Evolutionary conservation across 1,284 basidiomycete genomes (phyloP), one percentile per base, ranked within the genome.

Genomic region (Pseudomicrostroma phylloplanum): DNA sequence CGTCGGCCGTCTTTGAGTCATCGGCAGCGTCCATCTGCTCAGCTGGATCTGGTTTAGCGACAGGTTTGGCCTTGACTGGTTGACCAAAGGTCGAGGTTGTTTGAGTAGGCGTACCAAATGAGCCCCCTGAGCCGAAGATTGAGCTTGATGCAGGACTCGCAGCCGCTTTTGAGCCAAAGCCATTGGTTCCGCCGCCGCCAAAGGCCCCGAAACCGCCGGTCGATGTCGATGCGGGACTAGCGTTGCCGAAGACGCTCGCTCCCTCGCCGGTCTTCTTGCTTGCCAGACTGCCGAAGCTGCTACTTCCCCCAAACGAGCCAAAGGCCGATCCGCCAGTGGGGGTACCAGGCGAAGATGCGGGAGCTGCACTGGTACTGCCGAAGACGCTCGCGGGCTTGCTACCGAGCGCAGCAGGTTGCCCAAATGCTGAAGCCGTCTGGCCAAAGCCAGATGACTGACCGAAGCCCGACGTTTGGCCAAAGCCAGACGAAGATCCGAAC

Each of bases 401-500:
- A 49, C 58, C 74, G 36, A 57, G 46, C 15, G 66, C 23, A 6
- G 51, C 56, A 25, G 59, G 49, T 41, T 43, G 66, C 21, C 48
- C 49, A 36, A 36, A 54, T 23, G n/a, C 62, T 55, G 57, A 58
- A 57, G 56, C 53, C 25, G 25, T 55, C 51, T 26, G 48, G 60
- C 71, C 70, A 55, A 72, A 72, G 1, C 63, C 61, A 8, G 67
- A 65, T 12, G 63, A 51, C 49, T 61, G 54, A 23, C 70, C 73
- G 57, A 72, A 77, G 1, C 71, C 61, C 17, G 71, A 62, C 53
- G 17, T 48, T 48, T n/a, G 46, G 59, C 67, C 71, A 40, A 74
- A 75, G 2, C 68, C 60, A 25, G 78, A 67, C 15, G 63, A 41
- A 4, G 64, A 48, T 30, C 36, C 69, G 61, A 62, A 70, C 1